A percentile compares a stretch with the other conserved stretches of the same genome.
These are phyloP conservation scores for Macrotyloma uniflorum DNA, from an alignment of 306 rosid species.

Conservation along the genomic window DNA sequence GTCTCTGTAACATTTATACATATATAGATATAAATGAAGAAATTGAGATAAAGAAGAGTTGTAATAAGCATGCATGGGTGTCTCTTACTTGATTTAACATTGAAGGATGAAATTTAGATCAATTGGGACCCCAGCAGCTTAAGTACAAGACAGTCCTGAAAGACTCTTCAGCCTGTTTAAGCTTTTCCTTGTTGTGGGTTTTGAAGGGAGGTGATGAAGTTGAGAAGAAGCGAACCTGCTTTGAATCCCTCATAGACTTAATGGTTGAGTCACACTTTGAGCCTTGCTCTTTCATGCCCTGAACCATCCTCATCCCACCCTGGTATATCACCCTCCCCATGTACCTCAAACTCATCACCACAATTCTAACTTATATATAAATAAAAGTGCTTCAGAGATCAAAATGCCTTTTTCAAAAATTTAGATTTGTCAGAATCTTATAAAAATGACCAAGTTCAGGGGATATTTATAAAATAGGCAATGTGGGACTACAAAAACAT, in stretches of 20 bases:
- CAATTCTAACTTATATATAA: too few relatives aligned
- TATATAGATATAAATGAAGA: too few relatives aligned
- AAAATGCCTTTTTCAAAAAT: too few relatives aligned
- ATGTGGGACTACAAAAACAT: neutral
- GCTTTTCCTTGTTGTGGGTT: constrained; percentile 36
- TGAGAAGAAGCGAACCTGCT: constrained; percentile 44
- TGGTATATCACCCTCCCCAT: constrained; percentile 45
- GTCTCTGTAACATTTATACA: too few relatives aligned
- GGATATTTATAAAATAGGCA: neutral
- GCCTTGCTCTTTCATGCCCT: constrained; percentile 60
- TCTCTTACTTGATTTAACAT: too few relatives aligned
- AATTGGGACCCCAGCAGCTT: constrained; percentile 85
- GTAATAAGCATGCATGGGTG: too few relatives aligned
- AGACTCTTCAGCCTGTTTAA: constrained; percentile 70
- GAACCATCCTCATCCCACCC: constrained; percentile 39
- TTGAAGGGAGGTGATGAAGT: constrained; percentile 34
- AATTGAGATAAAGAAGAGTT: too few relatives aligned
- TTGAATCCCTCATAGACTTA: constrained; percentile 55
- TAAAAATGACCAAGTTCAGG: too few relatives aligned
- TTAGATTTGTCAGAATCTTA: neutral
- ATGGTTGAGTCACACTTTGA: constrained; percentile 54
- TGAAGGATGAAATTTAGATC: neutral
- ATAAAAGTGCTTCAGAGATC: too few relatives aligned
- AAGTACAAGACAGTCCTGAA: constrained; percentile 74
- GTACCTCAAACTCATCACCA: constrained; percentile 59